Evolutionary conservation across 148 eudicot species (phyloP).

Genomic region (Vaccinium myrtillus): DNA sequence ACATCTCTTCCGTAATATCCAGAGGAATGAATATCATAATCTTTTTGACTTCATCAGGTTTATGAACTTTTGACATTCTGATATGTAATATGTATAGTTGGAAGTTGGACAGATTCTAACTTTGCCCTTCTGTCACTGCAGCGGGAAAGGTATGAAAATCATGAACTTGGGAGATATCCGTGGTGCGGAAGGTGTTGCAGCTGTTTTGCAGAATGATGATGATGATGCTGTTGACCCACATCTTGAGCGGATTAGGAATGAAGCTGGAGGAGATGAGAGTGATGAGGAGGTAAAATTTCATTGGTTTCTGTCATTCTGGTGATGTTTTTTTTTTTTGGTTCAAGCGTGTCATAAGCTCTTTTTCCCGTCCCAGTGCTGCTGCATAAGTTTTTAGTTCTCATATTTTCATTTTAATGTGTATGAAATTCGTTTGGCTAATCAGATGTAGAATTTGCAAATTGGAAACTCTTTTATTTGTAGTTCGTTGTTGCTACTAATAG

Average conservation of each 20-base stretch:
- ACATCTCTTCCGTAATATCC: constrained; percentile 94
- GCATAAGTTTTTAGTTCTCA: background rate
- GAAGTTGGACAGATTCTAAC: background rate
- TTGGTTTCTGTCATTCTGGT: background rate
- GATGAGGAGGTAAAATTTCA: constrained; percentile 76
- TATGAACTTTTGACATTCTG: constrained; percentile 8
- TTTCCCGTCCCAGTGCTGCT: background rate
- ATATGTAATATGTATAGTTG: background rate
- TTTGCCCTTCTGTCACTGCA: constrained; percentile 29
- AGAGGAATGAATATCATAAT: constrained; percentile 87
- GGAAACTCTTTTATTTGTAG: background rate
- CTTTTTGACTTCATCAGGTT: constrained; percentile 86
- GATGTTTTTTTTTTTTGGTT: background rate
- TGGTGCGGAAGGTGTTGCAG: constrained; percentile 54
- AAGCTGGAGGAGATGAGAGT: constrained; percentile 75
- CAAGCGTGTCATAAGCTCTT: background rate
- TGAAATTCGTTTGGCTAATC: background rate
- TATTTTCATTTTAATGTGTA: background rate
- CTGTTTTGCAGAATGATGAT: constrained; percentile 58
- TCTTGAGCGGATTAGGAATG: constrained; percentile 79
- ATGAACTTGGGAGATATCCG: constrained; percentile 58
- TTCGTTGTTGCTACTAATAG: background rate
- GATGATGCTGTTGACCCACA: constrained; percentile 40
- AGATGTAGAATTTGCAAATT: background rate
- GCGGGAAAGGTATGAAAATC: constrained; percentile 74